Evolutionary conservation across 2,329 filamentous ascomycete species (phyloP).

Genomic region (Colletotrichum simmondsii): DNA sequence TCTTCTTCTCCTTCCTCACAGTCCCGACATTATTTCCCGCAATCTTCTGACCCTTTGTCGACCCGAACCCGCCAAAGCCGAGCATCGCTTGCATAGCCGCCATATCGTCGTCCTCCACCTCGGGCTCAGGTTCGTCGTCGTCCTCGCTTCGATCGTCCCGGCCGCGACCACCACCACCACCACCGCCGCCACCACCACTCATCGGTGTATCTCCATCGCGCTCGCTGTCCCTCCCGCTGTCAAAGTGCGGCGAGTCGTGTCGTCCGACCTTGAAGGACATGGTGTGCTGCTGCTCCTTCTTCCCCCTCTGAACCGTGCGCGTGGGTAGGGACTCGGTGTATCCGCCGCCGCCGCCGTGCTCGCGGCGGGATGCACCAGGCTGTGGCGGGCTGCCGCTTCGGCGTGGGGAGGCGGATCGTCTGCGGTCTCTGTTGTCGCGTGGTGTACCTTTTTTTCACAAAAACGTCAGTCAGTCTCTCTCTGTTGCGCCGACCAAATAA

Average conservation of each 20-base stretch:
- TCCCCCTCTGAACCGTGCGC: slow-evolving; percentile 39
- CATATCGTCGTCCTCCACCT: slow-evolving; percentile 73
- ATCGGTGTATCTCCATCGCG: slow-evolving; percentile 35
- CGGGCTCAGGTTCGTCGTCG: slow-evolving; percentile 55
- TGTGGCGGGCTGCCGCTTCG: slow-evolving; percentile 38
- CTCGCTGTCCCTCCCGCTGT: slow-evolving; percentile 36
- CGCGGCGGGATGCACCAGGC: neutral
- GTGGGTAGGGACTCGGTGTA: slow-evolving; percentile 46
- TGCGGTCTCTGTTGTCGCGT: slow-evolving; percentile 38
- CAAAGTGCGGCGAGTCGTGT: slow-evolving; percentile 40
- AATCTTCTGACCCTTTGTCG: slow-evolving; percentile 90
- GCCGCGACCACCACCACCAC: slow-evolving; percentile 4
- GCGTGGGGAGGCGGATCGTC: slow-evolving; percentile 51
- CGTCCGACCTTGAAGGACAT: slow-evolving; percentile 51
- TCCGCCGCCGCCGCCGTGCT: slow-evolving; percentile 11
- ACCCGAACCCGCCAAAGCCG: slow-evolving; percentile 88
- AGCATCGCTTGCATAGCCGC: slow-evolving; percentile 85
- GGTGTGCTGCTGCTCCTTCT: slow-evolving; percentile 37
- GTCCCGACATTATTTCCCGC: slow-evolving; percentile 86
- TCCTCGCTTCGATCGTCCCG: slow-evolving; percentile 25
- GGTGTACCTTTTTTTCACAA: slow-evolving; percentile 24
- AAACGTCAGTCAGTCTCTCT: neutral
- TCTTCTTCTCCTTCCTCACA: slow-evolving; percentile 92
- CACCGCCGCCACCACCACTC: slow-evolving; percentile 17
- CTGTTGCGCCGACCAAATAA: neutral